Percentiles rank a stretch among this genome's conserved stretches.
Evolutionary conservation across 1,284 basidiomycete genomes (phyloP).

Genomic region (Trichosporon asahii): DNA sequence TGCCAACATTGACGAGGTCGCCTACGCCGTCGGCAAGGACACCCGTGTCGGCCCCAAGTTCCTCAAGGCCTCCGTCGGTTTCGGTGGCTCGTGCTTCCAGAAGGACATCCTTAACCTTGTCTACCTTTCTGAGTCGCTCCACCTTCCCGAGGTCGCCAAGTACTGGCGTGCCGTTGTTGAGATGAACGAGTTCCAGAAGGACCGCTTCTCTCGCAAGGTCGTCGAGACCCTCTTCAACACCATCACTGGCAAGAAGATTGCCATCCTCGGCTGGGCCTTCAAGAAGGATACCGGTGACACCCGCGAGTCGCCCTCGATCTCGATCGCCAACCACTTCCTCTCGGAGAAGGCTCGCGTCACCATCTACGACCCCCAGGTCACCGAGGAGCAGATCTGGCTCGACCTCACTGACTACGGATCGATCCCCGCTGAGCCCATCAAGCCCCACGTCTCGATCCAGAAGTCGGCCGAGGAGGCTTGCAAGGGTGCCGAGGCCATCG

Average conservation of each 20-base stretch:
- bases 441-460: slow-evolving; percentile 80
- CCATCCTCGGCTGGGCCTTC: slow-evolving; percentile 86
- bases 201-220: slow-evolving; percentile 79
- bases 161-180: slow-evolving; percentile 96
- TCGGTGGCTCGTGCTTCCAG: slow-evolving; percentile 98
- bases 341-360: slow-evolving; percentile 80
- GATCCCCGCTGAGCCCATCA: slow-evolving; percentile 55
- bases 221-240: slow-evolving; percentile 97
- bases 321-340: slow-evolving; percentile 88
- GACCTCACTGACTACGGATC: slow-evolving; percentile 56
- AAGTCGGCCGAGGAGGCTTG: slow-evolving; percentile 80
- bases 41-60: slow-evolving; percentile 91
- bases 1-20: slow-evolving; percentile 97
- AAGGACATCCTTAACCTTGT: slow-evolving; percentile 99
- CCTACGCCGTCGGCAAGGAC: slow-evolving; percentile 90
- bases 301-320: slow-evolving; percentile 94
- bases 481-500: slow-evolving; percentile 82
- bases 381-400: slow-evolving; percentile 56
- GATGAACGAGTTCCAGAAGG: slow-evolving; percentile 96
- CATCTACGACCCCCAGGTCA: slow-evolving; percentile 86
- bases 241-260: slow-evolving; percentile 73
- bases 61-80: slow-evolving; percentile 75
- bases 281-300: slow-evolving; percentile 97
- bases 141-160: slow-evolving; percentile 93
- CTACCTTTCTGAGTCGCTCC: slow-evolving; percentile 88